Conservation (phyloP, 176 grass and related monocot genomes). For the Aegilops speltoides region DNA sequence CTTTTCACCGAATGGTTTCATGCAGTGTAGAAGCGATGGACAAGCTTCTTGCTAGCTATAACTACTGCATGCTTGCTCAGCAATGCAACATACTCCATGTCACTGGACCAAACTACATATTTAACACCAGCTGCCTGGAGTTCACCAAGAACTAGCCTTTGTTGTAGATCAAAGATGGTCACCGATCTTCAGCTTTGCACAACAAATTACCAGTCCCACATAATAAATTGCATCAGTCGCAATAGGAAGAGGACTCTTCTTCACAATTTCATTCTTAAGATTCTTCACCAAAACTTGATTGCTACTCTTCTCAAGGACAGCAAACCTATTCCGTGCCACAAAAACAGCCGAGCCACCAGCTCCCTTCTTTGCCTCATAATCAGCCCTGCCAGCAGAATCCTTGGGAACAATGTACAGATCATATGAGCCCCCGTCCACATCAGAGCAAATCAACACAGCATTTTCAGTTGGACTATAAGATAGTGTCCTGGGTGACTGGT, state of each 20-base stretch:
- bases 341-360: conserved; percentile 86
- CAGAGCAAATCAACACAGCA: conserved; percentile 89
- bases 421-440: conserved; percentile 89
- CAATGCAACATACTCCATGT: conserved; percentile 96
- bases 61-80: conserved; percentile 94
- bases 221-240: conserved; percentile 92
- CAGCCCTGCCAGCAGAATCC: conserved; percentile 66
- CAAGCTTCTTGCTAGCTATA: conserved; percentile 87
- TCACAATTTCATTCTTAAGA: conserved; percentile 97
- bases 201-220: conserved; percentile 87
- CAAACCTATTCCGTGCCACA: conserved; percentile 93
- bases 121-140: conserved; percentile 84
- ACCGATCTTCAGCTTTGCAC: conserved; percentile 94
- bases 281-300: conserved; percentile 97
- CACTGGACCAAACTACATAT: conserved; percentile 88
- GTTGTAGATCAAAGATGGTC: conserved; percentile 94
- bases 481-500: conserved; percentile 76
- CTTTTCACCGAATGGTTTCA: conserved; percentile 99
- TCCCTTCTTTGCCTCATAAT: conserved; percentile 95
- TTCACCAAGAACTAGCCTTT: conserved; percentile 87
- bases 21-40: conserved; percentile 88
- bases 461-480: conserved; percentile 94
- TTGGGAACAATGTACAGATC: conserved; percentile 91
- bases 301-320: conserved; percentile 88
- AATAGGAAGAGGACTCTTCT: conserved; percentile 91